A percentile compares a stretch with the other conserved stretches of the same genome.
phyloP scores from a whole-genome alignment of 352 stramenopile species.

The Pythium apleroticum region DNA sequence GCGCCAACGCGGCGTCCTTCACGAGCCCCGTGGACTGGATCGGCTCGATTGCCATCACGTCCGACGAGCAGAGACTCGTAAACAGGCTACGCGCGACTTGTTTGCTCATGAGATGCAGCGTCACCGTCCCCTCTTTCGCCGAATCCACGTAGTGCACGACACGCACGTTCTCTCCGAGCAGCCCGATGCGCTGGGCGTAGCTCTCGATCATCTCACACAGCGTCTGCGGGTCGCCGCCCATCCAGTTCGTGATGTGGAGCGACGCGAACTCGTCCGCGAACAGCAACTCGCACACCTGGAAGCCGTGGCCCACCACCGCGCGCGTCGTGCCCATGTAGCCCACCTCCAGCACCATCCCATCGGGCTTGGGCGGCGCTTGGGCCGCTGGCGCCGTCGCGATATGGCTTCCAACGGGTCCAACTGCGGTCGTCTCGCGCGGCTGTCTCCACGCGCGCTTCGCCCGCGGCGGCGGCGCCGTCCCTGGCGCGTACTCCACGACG shows the following conservation, averaged over 20 bases:
- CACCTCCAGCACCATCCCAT: not conserved
- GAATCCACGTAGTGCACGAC: not conserved
- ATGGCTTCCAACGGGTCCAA: too few species aligned
- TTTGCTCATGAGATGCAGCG: conserved; percentile 2
- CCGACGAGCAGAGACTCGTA: not conserved
- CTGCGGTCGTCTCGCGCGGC: not conserved
- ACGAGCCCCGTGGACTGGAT: not conserved
- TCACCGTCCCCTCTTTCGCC: not conserved
- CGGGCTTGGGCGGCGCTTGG: not conserved
- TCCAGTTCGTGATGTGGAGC: conserved; percentile 4
- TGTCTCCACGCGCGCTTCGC: not conserved
- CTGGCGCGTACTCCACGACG: not conserved
- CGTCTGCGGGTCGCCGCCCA: not conserved
- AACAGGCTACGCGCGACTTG: conserved; percentile 3
- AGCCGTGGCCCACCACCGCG: not conserved
- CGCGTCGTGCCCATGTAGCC: conserved; percentile 1
- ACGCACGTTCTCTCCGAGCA: not conserved
- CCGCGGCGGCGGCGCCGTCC: not conserved
- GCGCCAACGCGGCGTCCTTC: not conserved
- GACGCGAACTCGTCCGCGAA: conserved; percentile 6
- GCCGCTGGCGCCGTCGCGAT: not conserved
- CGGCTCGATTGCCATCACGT: conserved; percentile 3
- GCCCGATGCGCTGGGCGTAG: not conserved
- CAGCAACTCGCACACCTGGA: conserved; percentile 2
- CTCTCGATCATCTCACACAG: conserved; percentile 3